Evolutionary conservation across 169 alveolate species (phyloP), one percentile per base, ranked within the genome.

Genomic region (Eimeria acervulina): DNA sequence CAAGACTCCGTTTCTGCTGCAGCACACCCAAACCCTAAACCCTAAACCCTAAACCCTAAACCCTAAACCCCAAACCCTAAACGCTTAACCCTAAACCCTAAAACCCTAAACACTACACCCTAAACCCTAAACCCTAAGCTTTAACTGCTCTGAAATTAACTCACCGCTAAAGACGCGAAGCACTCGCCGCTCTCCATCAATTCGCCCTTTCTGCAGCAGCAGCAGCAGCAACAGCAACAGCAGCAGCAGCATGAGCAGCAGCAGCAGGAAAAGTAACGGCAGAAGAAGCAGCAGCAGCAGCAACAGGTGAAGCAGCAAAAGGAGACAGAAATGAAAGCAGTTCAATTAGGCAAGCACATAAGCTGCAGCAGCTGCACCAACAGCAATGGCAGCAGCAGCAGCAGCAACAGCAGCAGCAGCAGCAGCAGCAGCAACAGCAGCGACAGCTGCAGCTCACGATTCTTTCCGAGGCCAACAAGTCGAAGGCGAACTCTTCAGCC

Each of bases 71-170:
- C 59, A 51, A 51, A 51, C 59, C 59, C 59, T 51, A 51, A 51
- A 51, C 59, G 21, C 59, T 51, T 12, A 51, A 51, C 59, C 2
- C 59, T 51, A 51, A 47, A 47, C 55, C 55, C 55, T n/a, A 12
- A 38, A 76, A 40, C 61, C 59, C 80, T 68, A 68, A 68, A 68
- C 80, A 38, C 80, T 68, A 68, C 21, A 68, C 80, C 90, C 70
- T 51, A 81, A 55, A 81, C 90, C 33, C 90, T 55, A 63, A 84
- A 42, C 74, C 74, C 78, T n/a, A 84, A 84, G 33, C 74, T 51
- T 51, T 84, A 63, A n/a, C 36, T 17, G n/a, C 74, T 10, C n/a
- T n/a, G 15, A 63, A n/a, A n/a, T 63, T 23, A 63, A 63, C 74
- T 63, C 74, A 72, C 83, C 83, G 47, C 47, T 36, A 17, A 72